A percentile compares a stretch with the other conserved stretches of the same genome.
Evolutionary conservation across 345 rosid species (phyloP).

Genomic region (Garcia nutans): DNA sequence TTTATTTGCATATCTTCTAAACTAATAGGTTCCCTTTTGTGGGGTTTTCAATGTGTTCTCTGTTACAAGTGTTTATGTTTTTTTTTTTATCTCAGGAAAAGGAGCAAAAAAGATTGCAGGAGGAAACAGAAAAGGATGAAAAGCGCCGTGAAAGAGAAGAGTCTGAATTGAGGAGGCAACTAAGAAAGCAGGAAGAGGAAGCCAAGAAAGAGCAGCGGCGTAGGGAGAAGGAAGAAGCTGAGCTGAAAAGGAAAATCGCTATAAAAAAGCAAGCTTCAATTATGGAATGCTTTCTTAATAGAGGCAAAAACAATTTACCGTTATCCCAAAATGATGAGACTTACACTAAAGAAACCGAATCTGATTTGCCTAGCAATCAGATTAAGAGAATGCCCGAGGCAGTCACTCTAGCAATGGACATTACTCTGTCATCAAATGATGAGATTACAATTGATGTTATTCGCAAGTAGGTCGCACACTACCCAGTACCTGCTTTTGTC

Average conservation of each 20-base stretch:
- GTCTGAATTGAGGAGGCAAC: conserved; percentile 54
- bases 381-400: conserved; percentile 39
- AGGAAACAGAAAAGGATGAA: conserved; percentile 53
- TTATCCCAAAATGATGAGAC: conserved; percentile 30
- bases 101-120: conserved; percentile 61
- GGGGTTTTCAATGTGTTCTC: background rate
- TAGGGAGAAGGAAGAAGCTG: conserved; percentile 70
- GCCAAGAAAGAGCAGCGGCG: conserved; percentile 68
- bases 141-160: conserved; percentile 62
- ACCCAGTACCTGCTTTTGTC: background rate
- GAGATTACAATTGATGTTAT: conserved; percentile 47
- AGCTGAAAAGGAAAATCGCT: conserved; percentile 54
- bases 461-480: conserved; percentile 48
- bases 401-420: conserved; percentile 54
- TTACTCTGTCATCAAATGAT: conserved; percentile 48
- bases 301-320: conserved; percentile 42
- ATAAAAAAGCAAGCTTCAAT: conserved; percentile 84
- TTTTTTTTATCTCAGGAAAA: conserved; percentile 48
- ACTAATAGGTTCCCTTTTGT: background rate
- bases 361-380: conserved; percentile 22
- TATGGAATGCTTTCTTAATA: conserved; percentile 84
- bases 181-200: conserved; percentile 76
- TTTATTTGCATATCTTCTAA: background rate
- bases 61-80: background rate
- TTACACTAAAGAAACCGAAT: conserved; percentile 27